Evolutionary conservation across 2,329 filamentous ascomycete genomes (phyloP).

Genomic region (Colletotrichum musae): DNA sequence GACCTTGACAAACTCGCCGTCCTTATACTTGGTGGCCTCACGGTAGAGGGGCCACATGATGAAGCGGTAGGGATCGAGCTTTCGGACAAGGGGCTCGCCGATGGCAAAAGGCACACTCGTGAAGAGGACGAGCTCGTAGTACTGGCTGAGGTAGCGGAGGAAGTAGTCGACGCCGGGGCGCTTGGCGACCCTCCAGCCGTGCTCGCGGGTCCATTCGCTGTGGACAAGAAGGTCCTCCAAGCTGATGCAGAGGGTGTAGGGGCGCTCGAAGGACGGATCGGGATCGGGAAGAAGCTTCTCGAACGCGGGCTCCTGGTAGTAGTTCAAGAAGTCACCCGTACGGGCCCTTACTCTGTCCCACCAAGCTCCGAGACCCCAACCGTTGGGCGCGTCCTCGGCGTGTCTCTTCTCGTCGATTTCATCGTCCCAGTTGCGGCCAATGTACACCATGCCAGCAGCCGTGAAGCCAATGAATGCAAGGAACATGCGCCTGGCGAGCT

Average conservation of each 20-base stretch:
- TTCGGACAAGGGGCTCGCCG: constrained; percentile 89
- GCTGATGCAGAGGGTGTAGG: constrained; percentile 93
- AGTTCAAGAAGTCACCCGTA: constrained; percentile 81
- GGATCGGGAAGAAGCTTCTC: constrained; percentile 90
- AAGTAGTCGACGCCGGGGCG: constrained; percentile 97
- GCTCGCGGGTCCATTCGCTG: constrained; percentile 93
- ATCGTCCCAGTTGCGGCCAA: constrained; percentile 92
- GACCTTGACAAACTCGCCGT: constrained; percentile 97
- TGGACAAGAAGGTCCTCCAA: constrained; percentile 95
- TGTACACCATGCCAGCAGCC: constrained; percentile 75
- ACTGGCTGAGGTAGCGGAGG: constrained; percentile 94
- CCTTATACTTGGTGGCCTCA: constrained; percentile 97
- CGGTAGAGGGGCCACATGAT: constrained; percentile 96
- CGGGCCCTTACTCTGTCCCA: constrained; percentile 86
- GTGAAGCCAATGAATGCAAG: constrained; percentile 69
- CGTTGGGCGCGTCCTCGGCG: constrained; percentile 78
- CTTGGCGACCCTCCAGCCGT: constrained; percentile 96
- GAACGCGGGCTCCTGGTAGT: constrained; percentile 97
- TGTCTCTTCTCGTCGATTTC: constrained; percentile 80
- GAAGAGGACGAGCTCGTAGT: constrained; percentile 98
- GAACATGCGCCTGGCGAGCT: constrained; percentile 83
- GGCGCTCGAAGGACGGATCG: constrained; percentile 84
- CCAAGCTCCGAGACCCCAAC: constrained; percentile 82
- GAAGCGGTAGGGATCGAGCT: constrained; percentile 94
- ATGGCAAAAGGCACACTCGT: constrained; percentile 88